Conservation (phyloP, 805 yeast species). For the Naumovozyma castellii region DNA sequence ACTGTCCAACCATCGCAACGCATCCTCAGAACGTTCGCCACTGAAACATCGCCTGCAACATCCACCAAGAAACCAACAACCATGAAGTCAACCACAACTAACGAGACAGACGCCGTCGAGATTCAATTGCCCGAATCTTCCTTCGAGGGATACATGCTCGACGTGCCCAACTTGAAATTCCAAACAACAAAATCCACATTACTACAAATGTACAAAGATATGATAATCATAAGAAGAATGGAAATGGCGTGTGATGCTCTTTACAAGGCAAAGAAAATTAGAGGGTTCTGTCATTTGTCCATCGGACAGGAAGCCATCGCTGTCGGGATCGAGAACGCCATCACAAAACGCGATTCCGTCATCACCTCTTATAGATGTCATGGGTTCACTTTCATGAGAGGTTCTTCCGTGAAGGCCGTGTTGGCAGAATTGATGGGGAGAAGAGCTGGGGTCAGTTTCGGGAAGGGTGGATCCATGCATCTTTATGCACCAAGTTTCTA, state of each 20-base stretch:
- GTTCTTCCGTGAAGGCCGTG: conserved; percentile 81
- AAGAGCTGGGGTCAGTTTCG: conserved; percentile 88
- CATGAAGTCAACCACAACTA: not conserved
- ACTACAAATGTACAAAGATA: conserved; percentile 91
- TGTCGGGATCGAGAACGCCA: conserved; percentile 95
- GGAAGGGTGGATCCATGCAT: conserved; percentile 99
- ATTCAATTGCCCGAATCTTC: conserved; percentile 70
- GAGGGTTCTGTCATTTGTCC: conserved; percentile 98
- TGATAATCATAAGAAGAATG: conserved; percentile 90
- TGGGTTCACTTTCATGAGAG: conserved; percentile 96
- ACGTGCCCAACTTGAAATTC: conserved; percentile 59
- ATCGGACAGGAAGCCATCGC: conserved; percentile 99
- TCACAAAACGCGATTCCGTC: conserved; percentile 72
- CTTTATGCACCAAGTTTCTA: conserved; percentile 92
- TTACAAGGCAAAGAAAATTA: conserved; percentile 94
- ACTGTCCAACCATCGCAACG: no score
- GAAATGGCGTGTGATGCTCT: conserved; percentile 98
- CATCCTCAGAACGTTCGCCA: no score
- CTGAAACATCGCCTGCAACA: not conserved
- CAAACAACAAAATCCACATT: conserved; percentile 73
- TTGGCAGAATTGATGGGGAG: conserved; percentile 96
- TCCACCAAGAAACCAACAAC: not conserved
- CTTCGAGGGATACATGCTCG: conserved; percentile 77
- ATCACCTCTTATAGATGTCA: conserved; percentile 98
- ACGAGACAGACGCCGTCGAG: conserved; percentile 28